A percentile compares a stretch with the other conserved stretches of the same genome.
These are phyloP conservation scores for Dactylella cylindrospora DNA, from an alignment of 2,329 filamentous ascomycete species.

Conservation along the genomic window DNA sequence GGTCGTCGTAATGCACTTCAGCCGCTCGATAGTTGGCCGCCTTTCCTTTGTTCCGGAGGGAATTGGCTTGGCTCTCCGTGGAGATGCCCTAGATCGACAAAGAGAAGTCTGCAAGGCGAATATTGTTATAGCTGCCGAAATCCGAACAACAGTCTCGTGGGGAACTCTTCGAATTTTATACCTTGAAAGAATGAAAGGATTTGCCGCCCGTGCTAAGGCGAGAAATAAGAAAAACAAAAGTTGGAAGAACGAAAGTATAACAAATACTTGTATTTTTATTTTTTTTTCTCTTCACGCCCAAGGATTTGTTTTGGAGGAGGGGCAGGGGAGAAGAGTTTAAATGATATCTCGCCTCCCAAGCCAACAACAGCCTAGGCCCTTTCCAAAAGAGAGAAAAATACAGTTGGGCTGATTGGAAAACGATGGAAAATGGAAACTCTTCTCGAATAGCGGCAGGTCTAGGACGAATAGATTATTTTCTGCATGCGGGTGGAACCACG, in stretches of 20 bases:
- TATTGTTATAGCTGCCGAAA: no score
- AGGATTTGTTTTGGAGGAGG: constrained; percentile 5
- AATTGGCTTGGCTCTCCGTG: background rate
- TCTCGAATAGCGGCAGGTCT: constrained; percentile 41
- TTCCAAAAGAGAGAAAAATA: background rate
- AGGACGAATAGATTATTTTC: background rate
- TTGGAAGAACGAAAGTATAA: constrained; percentile 2
- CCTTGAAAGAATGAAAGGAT: background rate
- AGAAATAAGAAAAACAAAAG: no score
- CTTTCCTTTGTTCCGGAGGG: constrained; percentile 20
- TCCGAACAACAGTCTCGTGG: no score
- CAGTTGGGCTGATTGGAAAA: background rate
- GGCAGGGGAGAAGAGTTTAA: constrained; percentile 7
- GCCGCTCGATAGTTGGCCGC: constrained; percentile 23
- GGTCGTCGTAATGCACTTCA: constrained; percentile 42
- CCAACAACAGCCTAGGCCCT: background rate
- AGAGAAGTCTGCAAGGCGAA: background rate
- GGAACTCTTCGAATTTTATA: background rate
- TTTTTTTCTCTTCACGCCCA: background rate
- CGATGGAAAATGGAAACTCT: constrained; percentile 31
- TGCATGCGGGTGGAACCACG: constrained; percentile 5
- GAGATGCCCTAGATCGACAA: background rate
- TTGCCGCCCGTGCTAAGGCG: no score
- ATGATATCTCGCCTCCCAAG: constrained; percentile 9
- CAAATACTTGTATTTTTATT: constrained; percentile 3